Percentiles rank a stretch among this genome's conserved stretches.
These are phyloP conservation scores for Trichoderma oligosporum DNA, from an alignment of 2,329 filamentous ascomycete genomes.

Conservation along the genomic window DNA sequence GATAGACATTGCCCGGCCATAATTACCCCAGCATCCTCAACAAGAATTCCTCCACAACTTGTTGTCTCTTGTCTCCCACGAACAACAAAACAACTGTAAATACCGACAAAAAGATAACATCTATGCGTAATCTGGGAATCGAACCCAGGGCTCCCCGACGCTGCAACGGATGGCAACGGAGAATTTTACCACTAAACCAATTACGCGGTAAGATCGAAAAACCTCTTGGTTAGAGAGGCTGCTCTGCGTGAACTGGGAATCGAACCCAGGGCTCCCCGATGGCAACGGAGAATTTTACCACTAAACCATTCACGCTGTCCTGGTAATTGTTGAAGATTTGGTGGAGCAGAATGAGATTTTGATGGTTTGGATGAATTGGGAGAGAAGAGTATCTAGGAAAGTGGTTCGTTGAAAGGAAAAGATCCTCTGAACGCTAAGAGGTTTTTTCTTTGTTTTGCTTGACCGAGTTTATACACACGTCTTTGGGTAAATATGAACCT, in stretches of 20 bases:
- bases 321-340: neutral
- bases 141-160: constrained; percentile 35
- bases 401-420: neutral
- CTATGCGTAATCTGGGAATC: constrained; percentile 33
- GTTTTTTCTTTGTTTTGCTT: neutral
- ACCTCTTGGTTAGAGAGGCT: neutral
- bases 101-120: constrained; percentile 4
- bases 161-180: constrained; percentile 30
- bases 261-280: constrained; percentile 23
- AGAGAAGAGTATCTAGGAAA: neutral
- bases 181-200: constrained; percentile 33
- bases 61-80: no score
- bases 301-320: constrained; percentile 23
- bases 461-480: neutral
- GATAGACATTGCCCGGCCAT: no score
- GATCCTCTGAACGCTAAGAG: neutral
- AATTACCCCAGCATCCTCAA: no score
- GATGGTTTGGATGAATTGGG: neutral
- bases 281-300: constrained; percentile 25
- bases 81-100: neutral
- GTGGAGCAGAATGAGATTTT: neutral
- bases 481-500: neutral
- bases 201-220: constrained; percentile 21
- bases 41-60: no score
- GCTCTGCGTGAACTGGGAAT: constrained; percentile 24